Evolutionary conservation across 345 rosid species (phyloP).

Genomic region (Kernera saxatilis): DNA sequence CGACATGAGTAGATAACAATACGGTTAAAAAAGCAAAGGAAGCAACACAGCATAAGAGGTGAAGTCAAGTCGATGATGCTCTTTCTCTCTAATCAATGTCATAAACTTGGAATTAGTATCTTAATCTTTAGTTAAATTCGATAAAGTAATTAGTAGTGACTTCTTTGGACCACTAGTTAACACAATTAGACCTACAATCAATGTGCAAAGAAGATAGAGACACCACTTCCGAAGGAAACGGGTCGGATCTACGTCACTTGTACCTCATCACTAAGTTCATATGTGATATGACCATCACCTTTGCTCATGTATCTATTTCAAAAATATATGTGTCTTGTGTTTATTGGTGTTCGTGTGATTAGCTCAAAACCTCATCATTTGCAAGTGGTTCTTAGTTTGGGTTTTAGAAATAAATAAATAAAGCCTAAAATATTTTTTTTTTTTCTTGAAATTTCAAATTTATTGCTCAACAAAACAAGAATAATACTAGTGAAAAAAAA

Average conservation of each 20-base stretch:
- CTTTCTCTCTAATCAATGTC: constrained; percentile 4
- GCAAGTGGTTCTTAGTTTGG: neutral
- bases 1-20: constrained; percentile 9
- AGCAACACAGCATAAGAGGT: neutral
- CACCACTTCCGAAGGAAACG: neutral
- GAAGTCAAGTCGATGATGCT: neutral
- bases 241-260: constrained; percentile 14
- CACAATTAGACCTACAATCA: neutral
- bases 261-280: neutral
- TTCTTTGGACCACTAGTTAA: constrained; percentile 14
- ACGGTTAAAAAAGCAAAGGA: neutral
- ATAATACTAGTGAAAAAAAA: too few relatives aligned
- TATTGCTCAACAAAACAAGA: too few relatives aligned
- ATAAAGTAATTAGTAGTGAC: constrained; percentile 10
- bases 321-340: neutral
- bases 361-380: neutral
- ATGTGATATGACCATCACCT: too few relatives aligned
- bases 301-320: too few relatives aligned
- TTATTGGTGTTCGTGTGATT: neutral
- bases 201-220: neutral
- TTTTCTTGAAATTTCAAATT: too few relatives aligned
- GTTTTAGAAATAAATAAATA: too few relatives aligned
- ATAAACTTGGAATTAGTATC: neutral
- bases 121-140: neutral
- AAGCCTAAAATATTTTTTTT: too few relatives aligned